Conservation (phyloP, 345 rosid species). For the Lepidium africanum region DNA sequence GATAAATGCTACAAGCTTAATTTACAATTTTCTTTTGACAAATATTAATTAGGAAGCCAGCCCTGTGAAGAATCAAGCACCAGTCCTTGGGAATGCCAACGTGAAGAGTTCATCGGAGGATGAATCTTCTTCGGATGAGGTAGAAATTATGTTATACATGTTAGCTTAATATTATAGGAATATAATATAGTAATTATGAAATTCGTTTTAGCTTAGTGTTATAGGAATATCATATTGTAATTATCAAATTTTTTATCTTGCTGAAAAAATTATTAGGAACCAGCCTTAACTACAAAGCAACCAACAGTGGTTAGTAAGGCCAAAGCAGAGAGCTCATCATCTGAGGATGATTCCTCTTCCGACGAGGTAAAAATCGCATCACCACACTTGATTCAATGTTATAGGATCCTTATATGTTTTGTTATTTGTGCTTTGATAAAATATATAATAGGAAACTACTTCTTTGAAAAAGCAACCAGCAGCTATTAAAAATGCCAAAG, state of each 20-base stretch:
- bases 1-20: not conserved
- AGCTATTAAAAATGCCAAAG: constrained; percentile 13
- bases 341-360: constrained; percentile 18
- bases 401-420: not conserved
- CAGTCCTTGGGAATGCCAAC: constrained; percentile 7
- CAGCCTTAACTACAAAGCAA: not conserved
- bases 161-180: not conserved
- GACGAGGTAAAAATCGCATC: constrained; percentile 14
- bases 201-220: not conserved
- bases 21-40: not conserved
- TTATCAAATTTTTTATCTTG: not conserved
- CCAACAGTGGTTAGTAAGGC: constrained; percentile 6
- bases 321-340: constrained; percentile 21
- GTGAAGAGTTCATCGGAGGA: constrained; percentile 30
- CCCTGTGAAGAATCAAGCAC: constrained; percentile 6
- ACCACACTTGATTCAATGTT: not conserved
- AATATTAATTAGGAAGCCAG: constrained; percentile 11
- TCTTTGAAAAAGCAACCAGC: constrained; percentile 9
- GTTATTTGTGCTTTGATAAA: not conserved
- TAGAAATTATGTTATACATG: not conserved
- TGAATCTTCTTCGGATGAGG: constrained; percentile 35
- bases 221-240: not conserved
- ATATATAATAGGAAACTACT: constrained; percentile 11
- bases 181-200: not conserved
- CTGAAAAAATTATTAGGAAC: constrained; percentile 1